A percentile compares a stretch with the other conserved stretches of the same genome.
These are phyloP conservation scores for Didymella keratinophila DNA, from an alignment of 2,329 filamentous ascomycete genomes.

Conservation along the genomic window DNA sequence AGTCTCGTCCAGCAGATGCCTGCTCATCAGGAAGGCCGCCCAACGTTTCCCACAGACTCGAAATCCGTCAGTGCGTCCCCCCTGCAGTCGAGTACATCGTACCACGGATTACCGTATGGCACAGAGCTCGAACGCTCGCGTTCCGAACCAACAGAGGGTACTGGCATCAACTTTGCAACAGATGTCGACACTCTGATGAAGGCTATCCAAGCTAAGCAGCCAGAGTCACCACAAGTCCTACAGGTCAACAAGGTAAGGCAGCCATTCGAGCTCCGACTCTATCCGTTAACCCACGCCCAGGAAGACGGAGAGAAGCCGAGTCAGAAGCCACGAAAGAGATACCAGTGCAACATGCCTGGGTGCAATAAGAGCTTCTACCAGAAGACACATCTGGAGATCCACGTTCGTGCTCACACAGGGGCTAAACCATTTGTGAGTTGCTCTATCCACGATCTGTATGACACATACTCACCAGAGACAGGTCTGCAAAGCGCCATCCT, in stretches of 20 bases:
- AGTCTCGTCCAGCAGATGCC: constrained; percentile 37
- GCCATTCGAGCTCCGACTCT: neutral
- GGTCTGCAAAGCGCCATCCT: constrained; percentile 75
- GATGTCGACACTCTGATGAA: constrained; percentile 89
- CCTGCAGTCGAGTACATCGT: constrained; percentile 51
- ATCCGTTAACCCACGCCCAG: constrained; percentile 15
- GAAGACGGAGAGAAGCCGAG: constrained; percentile 37
- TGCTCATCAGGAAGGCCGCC: constrained; percentile 40
- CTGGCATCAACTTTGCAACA: constrained; percentile 74
- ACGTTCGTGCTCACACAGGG: constrained; percentile 86
- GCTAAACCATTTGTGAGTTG: constrained; percentile 83
- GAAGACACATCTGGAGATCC: constrained; percentile 92
- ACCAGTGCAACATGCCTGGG: constrained; percentile 74
- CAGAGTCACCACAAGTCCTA: constrained; percentile 46
- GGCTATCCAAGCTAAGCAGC: constrained; percentile 76
- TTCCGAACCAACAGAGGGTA: constrained; percentile 51
- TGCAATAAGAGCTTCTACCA: constrained; percentile 88
- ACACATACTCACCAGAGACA: constrained; percentile 29
- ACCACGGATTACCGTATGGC: constrained; percentile 45
- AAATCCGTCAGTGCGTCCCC: constrained; percentile 56
- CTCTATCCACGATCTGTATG: neutral
- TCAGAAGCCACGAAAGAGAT: constrained; percentile 67
- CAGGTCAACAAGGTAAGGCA: constrained; percentile 44
- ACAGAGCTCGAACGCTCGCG: constrained; percentile 56
- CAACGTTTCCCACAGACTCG: constrained; percentile 43